Evolutionary conservation across 1,284 basidiomycete genomes (phyloP).

Genomic region (Melampsora americana): DNA sequence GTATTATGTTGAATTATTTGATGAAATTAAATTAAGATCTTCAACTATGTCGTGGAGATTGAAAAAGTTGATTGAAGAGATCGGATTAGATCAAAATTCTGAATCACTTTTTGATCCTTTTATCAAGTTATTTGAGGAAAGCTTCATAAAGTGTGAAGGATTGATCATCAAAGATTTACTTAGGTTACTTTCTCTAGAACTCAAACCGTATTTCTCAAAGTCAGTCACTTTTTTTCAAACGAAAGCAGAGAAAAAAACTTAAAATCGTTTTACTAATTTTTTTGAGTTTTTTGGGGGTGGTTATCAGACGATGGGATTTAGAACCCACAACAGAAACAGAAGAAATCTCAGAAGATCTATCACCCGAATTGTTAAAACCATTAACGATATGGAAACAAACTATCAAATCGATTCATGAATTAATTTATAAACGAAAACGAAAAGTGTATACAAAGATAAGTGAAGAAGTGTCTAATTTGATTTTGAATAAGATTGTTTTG

Average conservation of each 20-base stretch:
- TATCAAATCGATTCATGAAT: neutral
- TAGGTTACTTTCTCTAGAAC: neutral
- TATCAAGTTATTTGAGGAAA: conserved; percentile 13
- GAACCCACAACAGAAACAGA: neutral
- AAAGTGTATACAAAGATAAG: neutral
- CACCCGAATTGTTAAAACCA: neutral
- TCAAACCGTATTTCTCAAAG: conserved; percentile 30
- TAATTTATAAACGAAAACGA: neutral
- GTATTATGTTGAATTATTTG: conserved; percentile 33
- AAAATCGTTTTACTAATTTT: neutral
- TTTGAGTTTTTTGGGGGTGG: neutral
- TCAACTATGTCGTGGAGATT: too few relatives aligned
- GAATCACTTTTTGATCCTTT: conserved; percentile 5
- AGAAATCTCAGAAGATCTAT: neutral
- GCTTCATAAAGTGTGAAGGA: neutral
- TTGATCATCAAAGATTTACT: conserved; percentile 11
- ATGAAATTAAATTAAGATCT: conserved; percentile 10
- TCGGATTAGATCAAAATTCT: neutral
- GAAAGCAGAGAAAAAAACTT: neutral
- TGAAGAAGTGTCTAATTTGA: neutral
- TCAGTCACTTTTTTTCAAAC: too few relatives aligned
- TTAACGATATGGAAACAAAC: neutral
- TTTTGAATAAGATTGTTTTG: neutral
- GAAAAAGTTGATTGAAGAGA: neutral
- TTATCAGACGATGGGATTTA: conserved; percentile 31